These are phyloP conservation scores for Sporobolomyces pararoseus DNA, from an alignment of 768 basidiomycete genomes.

Conservation along the genomic window DNA sequence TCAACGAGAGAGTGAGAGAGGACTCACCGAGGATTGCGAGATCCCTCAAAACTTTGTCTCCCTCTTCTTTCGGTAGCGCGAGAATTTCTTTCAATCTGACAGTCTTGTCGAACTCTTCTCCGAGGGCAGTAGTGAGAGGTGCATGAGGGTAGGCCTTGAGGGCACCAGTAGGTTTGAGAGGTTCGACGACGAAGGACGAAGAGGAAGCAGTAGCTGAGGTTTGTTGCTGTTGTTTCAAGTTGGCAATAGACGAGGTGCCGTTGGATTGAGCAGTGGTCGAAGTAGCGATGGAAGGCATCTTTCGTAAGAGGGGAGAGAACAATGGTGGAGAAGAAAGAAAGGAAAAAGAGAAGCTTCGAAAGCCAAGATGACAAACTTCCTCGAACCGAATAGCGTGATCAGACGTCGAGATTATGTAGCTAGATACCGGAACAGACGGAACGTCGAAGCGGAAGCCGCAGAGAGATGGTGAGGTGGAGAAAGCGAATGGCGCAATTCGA, in stretches of 20 bases:
- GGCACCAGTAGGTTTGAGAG: constrained; percentile 8
- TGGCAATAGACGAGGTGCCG: neutral
- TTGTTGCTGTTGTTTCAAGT: neutral
- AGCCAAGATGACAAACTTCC: constrained; percentile 3
- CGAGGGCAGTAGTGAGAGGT: constrained; percentile 34
- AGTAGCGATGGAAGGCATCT: constrained; percentile 13
- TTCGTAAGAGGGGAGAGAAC: neutral
- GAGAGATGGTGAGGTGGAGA: neutral
- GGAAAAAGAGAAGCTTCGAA: neutral
- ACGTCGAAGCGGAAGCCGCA: neutral
- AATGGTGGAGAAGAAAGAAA: neutral
- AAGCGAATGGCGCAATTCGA: neutral
- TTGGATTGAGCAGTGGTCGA: neutral
- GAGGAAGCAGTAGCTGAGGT: neutral
- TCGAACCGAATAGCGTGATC: constrained; percentile 7
- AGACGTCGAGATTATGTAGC: neutral
- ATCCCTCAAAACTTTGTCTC: constrained; percentile 31
- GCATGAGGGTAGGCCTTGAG: constrained; percentile 16
- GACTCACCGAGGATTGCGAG: constrained; percentile 37
- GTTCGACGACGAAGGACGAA: constrained; percentile 2
- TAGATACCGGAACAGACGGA: neutral
- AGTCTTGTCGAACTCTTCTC: constrained; percentile 22
- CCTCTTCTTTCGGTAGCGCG: constrained; percentile 26
- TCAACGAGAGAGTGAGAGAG: neutral
- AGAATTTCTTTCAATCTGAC: constrained; percentile 31